A percentile compares a stretch with the other conserved stretches of the same genome.
Evolutionary conservation across 371 early-diverging fungal genomes (phyloP).

Genomic region (Coemansia sp.): DNA sequence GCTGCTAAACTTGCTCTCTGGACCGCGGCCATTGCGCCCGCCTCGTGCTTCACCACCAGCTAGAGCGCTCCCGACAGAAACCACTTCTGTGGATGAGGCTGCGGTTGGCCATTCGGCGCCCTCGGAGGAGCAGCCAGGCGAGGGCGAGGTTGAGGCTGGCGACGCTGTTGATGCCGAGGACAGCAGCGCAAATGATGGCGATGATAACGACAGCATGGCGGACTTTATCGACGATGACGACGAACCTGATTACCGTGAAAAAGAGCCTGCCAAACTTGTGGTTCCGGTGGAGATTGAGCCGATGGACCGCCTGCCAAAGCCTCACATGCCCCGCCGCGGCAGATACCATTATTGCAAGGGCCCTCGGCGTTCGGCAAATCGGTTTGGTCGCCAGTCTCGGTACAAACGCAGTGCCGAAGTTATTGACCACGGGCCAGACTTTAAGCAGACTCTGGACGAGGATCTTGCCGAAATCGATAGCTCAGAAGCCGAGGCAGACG

Average conservation of each 20-base stretch:
- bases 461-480: not conserved
- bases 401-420: not conserved
- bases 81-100: no score
- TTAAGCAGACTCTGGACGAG: not conserved
- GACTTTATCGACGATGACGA: slow-evolving; percentile 41
- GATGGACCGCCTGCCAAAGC: not conserved
- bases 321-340: not conserved
- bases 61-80: no score
- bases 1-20: slow-evolving; percentile 35
- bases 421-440: not conserved
- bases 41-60: not conserved
- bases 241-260: not conserved
- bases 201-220: slow-evolving; percentile 20
- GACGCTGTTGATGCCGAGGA: not conserved
- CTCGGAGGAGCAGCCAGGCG: not conserved
- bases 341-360: not conserved
- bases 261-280: not conserved
- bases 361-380: not conserved
- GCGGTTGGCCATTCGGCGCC: not conserved
- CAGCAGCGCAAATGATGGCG: not conserved
- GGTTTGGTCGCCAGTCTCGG: not conserved
- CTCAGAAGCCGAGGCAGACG: not conserved
- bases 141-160: not conserved
- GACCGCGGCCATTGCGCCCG: slow-evolving; percentile 11
- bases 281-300: not conserved